phyloP scores from a whole-genome alignment of 139 green algal species.

The Chlorella sorokiniana region DNA sequence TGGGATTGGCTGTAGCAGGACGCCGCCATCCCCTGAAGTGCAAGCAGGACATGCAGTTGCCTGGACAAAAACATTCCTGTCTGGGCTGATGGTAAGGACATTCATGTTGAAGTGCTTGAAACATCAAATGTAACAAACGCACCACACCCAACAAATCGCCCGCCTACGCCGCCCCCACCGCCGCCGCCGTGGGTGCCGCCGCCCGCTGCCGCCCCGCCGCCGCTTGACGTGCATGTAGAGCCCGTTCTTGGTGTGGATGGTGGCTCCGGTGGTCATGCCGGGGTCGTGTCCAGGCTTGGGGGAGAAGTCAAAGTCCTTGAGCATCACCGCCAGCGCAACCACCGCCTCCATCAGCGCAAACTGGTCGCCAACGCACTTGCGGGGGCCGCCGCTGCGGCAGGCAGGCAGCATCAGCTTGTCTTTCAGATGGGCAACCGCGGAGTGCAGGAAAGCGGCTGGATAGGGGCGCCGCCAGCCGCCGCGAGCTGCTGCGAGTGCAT shows the following conservation, averaged over 20 bases:
- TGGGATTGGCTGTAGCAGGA: too few relatives aligned
- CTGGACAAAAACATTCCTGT: too few relatives aligned
- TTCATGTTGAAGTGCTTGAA: too few relatives aligned
- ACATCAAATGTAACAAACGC: too few relatives aligned
- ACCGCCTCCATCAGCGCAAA: conserved; percentile 94
- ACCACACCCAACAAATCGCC: too few relatives aligned
- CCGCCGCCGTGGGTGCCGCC: neutral
- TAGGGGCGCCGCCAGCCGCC: too few relatives aligned
- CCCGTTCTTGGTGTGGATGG: conserved; percentile 91
- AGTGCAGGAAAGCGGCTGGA: neutral
- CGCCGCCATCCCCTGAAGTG: too few relatives aligned
- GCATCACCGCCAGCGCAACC: conserved; percentile 79
- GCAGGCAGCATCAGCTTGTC: neutral
- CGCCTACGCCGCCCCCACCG: conserved; percentile 15
- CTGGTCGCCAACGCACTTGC: conserved; percentile 99
- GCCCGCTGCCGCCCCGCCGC: conserved; percentile 11
- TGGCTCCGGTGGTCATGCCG: conserved; percentile 96
- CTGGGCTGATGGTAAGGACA: too few relatives aligned
- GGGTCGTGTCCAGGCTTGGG: conserved; percentile 78
- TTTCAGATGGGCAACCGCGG: too few relatives aligned
- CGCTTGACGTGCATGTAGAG: conserved; percentile 82
- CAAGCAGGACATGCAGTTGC: too few relatives aligned
- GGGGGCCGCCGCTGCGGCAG: conserved; percentile 72
- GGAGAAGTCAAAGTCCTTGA: conserved; percentile 83
- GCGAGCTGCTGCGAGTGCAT: too few relatives aligned